A percentile compares a stretch with the other conserved stretches of the same genome.
Evolutionary conservation across 2,329 filamentous ascomycete species (phyloP).

Genomic region (Cryphonectria radicalis): DNA sequence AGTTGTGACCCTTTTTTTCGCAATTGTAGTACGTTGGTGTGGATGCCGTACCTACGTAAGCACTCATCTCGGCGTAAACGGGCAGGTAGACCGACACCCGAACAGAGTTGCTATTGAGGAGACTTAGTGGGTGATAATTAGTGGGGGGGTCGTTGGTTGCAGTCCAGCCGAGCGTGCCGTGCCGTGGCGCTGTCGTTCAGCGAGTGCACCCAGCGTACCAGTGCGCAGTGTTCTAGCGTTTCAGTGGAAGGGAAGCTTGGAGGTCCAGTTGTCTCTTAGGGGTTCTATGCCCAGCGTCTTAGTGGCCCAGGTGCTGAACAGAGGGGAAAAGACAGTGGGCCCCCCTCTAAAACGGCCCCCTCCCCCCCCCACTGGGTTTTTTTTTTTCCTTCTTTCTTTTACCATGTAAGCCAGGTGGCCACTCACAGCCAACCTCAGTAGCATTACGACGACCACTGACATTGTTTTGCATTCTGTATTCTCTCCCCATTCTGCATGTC

Average conservation of each 20-base stretch:
- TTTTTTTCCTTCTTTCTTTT: background rate
- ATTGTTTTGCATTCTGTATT: background rate
- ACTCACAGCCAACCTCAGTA: conserved; percentile 6
- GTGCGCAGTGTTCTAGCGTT: background rate
- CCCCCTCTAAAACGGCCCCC: too few species aligned
- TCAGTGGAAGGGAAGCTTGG: background rate
- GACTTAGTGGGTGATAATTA: background rate
- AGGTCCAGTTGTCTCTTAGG: background rate
- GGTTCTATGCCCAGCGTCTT: background rate
- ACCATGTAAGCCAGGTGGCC: conserved; percentile 3
- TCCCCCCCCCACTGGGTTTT: background rate
- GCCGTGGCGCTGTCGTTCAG: background rate
- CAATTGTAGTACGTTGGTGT: background rate
- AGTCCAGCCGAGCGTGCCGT: background rate
- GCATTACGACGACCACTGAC: background rate
- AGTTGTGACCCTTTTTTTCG: background rate
- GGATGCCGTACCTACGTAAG: background rate
- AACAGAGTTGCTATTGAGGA: background rate
- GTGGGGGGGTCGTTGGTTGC: background rate
- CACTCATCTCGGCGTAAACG: conserved; percentile 10
- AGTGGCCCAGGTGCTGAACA: background rate
- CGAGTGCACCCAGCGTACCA: background rate
- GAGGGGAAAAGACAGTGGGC: too few species aligned
- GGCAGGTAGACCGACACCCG: conserved; percentile 14
- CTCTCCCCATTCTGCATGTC: background rate